These are phyloP conservation scores for Ballota nigra DNA, from an alignment of 257 asterid species.

Conservation along the genomic window DNA sequence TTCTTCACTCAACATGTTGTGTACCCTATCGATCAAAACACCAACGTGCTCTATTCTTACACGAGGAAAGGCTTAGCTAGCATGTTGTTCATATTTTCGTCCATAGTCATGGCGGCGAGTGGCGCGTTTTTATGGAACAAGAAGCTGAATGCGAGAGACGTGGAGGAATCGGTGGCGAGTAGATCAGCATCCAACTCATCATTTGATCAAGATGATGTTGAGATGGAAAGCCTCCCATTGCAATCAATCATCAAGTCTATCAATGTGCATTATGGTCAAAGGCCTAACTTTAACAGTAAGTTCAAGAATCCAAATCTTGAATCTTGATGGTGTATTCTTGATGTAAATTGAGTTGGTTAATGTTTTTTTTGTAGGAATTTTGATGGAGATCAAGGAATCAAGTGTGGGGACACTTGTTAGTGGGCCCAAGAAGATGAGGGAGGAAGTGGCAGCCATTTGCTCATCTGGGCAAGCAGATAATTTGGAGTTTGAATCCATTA, in stretches of 20 bases:
- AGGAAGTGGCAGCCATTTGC: slow-evolving; percentile 85
- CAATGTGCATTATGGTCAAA: slow-evolving; percentile 66
- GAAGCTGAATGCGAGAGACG: slow-evolving; percentile 53
- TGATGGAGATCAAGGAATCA: slow-evolving; percentile 64
- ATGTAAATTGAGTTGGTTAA: not conserved
- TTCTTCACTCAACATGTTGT: slow-evolving; percentile 58
- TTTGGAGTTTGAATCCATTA: slow-evolving; percentile 73
- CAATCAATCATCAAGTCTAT: slow-evolving; percentile 48
- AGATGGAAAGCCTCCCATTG: slow-evolving; percentile 77
- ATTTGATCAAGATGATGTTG: slow-evolving; percentile 40
- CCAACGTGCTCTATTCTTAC: slow-evolving; percentile 49
- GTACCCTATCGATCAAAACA: slow-evolving; percentile 78
- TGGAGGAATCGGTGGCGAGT: slow-evolving; percentile 39
- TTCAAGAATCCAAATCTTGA: not conserved
- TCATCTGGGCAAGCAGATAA: slow-evolving; percentile 58
- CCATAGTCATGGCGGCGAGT: slow-evolving; percentile 52
- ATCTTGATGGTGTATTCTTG: not conserved
- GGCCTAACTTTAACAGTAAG: slow-evolving; percentile 88
- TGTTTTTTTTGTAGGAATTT: slow-evolving; percentile 41
- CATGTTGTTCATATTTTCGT: slow-evolving; percentile 59
- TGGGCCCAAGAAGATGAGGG: slow-evolving; percentile 81
- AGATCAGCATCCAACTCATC: slow-evolving; percentile 20
- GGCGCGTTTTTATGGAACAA: slow-evolving; percentile 85
- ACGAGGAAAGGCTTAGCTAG: slow-evolving; percentile 58
- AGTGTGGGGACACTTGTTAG: slow-evolving; percentile 71